A percentile compares a stretch with the other conserved stretches of the same genome.
Conservation (phyloP, 2,329 filamentous ascomycete species). For the Xylariaceae sp. region DNA sequence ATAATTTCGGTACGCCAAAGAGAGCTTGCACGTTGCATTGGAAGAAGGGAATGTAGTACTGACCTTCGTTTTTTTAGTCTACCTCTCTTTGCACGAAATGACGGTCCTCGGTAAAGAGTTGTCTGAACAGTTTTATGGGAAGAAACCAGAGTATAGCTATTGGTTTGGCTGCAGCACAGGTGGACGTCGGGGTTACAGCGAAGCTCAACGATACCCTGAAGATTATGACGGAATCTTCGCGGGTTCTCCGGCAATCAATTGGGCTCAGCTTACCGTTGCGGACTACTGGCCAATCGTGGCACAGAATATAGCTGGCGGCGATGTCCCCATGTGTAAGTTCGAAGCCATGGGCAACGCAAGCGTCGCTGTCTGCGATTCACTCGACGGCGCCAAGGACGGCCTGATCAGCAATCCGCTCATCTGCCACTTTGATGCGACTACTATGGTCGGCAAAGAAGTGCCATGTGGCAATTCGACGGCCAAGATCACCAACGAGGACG, state of each 20-base stretch:
- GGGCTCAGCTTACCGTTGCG: conserved; percentile 13
- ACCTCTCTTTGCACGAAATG: conserved; percentile 41
- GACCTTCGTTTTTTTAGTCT: conserved; percentile 15
- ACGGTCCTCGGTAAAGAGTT: conserved; percentile 46
- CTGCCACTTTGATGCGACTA: conserved; percentile 38
- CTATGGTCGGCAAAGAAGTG: conserved; percentile 34
- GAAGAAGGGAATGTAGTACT: neutral
- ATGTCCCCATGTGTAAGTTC: conserved; percentile 17
- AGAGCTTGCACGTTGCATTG: neutral
- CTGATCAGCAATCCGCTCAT: conserved; percentile 43
- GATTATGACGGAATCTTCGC: conserved; percentile 53
- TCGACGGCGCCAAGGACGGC: conserved; percentile 44
- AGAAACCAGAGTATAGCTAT: conserved; percentile 43
- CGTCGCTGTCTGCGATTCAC: conserved; percentile 43
- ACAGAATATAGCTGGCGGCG: conserved; percentile 29
- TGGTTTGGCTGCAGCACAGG: conserved; percentile 53
- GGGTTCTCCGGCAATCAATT: conserved; percentile 33
- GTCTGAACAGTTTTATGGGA: conserved; percentile 45
- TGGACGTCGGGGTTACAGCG: conserved; percentile 50
- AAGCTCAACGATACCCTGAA: conserved; percentile 47
- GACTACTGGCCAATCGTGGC: conserved; percentile 36
- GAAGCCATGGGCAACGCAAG: conserved; percentile 37
- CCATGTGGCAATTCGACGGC: conserved; percentile 23
- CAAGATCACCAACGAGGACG: conserved; percentile 31
- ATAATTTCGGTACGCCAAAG: conserved; percentile 29